A percentile compares a stretch with the other conserved stretches of the same genome.
These are phyloP conservation scores for Coelastrella sp. DNA, from an alignment of 139 green algal species.

Conservation along the genomic window DNA sequence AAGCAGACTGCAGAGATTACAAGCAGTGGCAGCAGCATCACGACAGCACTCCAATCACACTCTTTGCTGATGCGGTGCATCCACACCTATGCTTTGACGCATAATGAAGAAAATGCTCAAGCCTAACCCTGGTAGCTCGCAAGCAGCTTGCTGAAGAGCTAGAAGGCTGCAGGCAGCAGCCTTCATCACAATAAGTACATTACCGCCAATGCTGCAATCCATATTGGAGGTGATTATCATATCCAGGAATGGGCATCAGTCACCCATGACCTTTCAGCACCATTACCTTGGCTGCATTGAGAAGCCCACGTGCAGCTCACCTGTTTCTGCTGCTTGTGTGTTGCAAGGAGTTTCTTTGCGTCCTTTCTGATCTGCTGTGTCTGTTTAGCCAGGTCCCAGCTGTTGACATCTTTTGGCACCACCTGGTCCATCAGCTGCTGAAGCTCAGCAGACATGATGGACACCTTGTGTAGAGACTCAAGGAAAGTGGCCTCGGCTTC, in stretches of 20 bases:
- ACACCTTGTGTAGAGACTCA: slow-evolving; percentile 1
- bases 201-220: no score
- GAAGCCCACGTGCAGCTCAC: not conserved
- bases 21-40: not conserved
- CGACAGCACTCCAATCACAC: no score
- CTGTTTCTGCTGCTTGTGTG: slow-evolving; percentile 34
- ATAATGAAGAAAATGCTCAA: no score
- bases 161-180: no score
- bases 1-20: not conserved
- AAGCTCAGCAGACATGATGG: slow-evolving; percentile 11
- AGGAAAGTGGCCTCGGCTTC: slow-evolving; percentile 47
- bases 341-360: not conserved
- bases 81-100: no score
- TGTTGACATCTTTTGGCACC: slow-evolving; percentile 4
- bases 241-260: not conserved
- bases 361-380: slow-evolving; percentile 13
- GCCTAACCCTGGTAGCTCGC: no score
- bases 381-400: not conserved
- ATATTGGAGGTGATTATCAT: no score
- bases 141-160: no score
- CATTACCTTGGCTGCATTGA: no score
- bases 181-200: no score
- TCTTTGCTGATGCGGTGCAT: no score
- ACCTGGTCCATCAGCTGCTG: not conserved
- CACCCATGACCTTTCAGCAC: no score